A percentile compares a stretch with the other conserved stretches of the same genome.
Conservation (phyloP, 2,329 filamentous ascomycete species). For the Pseudogymnoascus sp. region DNA sequence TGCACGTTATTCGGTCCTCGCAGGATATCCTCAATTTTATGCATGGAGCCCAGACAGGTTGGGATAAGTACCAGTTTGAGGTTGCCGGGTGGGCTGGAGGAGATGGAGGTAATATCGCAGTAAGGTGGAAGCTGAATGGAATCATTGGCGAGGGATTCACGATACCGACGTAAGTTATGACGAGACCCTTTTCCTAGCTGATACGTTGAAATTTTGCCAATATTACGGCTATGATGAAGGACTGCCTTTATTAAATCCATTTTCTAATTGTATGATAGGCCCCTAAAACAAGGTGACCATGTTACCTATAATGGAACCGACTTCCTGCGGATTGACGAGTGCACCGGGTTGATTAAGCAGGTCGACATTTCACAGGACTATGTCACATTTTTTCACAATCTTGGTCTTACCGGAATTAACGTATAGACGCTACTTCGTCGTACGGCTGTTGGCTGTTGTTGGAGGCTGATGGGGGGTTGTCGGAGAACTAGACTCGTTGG, state of each 20-base stretch:
- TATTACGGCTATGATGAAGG: background rate
- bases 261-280: background rate
- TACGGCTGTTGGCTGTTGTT: no score
- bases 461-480: background rate
- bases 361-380: background rate
- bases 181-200: background rate
- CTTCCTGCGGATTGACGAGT: background rate
- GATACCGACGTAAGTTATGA: background rate
- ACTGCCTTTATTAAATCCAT: background rate
- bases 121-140: background rate
- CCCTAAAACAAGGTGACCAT: background rate
- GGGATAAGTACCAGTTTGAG: constrained; percentile 1
- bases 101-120: background rate
- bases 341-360: background rate
- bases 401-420: background rate
- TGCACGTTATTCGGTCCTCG: background rate
- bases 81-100: background rate
- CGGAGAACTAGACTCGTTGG: background rate
- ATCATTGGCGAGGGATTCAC: background rate
- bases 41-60: background rate
- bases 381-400: background rate
- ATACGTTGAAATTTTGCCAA: no score
- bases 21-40: background rate
- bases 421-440: background rate
- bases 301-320: background rate